Conservation (phyloP, 495 filamentous ascomycete species). For the Penicillium canescens region DNA sequence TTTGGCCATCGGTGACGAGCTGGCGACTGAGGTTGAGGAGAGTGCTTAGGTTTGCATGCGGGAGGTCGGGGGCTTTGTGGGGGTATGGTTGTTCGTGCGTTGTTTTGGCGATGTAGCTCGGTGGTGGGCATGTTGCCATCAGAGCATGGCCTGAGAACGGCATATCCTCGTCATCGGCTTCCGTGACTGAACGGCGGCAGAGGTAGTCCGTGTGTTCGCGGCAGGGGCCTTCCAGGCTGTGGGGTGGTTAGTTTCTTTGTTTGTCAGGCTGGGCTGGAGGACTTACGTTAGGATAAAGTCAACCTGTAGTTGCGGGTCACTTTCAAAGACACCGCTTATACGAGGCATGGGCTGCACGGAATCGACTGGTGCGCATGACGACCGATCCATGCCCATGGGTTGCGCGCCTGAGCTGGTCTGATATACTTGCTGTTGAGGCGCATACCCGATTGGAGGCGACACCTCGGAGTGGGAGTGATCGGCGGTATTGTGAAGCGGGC, state of each 20-base stretch:
- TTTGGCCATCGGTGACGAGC: constrained; percentile 85
- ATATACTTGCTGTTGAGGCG: constrained; percentile 35
- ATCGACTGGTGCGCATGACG: constrained; percentile 24
- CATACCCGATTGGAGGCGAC: constrained; percentile 32
- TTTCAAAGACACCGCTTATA: constrained; percentile 66
- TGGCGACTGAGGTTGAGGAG: constrained; percentile 82
- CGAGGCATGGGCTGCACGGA: constrained; percentile 35
- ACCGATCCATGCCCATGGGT: constrained; percentile 32
- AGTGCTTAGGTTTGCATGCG: constrained; percentile 70
- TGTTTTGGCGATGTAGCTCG: constrained; percentile 46
- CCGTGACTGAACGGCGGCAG: constrained; percentile 46
- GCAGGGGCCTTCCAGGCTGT: constrained; percentile 90
- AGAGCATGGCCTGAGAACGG: constrained; percentile 76
- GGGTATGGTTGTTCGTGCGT: constrained; percentile 43
- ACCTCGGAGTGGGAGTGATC: constrained; percentile 39
- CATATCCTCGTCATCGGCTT: constrained; percentile 51
- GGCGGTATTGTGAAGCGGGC: constrained; percentile 33
- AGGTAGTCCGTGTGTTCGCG: constrained; percentile 86
- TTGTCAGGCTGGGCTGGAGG: constrained; percentile 5
- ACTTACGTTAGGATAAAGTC: constrained; percentile 97
- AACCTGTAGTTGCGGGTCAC: constrained; percentile 74
- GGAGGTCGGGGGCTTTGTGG: constrained; percentile 52
- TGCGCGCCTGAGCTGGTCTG: constrained; percentile 28
- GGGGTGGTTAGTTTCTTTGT: constrained; percentile 16
- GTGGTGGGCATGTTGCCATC: constrained; percentile 85